phyloP scores from a whole-genome alignment of 2,329 filamentous ascomycete genomes.

The Fusarium longipes region DNA sequence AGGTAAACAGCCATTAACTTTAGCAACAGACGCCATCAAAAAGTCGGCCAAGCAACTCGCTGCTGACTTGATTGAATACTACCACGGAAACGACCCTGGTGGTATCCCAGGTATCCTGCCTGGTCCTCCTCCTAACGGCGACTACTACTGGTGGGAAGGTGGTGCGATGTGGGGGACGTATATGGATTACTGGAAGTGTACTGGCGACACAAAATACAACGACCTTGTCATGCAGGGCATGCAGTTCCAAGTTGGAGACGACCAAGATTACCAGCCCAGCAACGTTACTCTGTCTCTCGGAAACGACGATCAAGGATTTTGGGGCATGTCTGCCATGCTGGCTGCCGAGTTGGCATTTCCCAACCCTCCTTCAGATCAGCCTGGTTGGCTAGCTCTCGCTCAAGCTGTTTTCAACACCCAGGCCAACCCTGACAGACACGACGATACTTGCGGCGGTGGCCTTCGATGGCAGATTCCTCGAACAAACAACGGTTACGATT shows the following conservation, averaged over 20 bases:
- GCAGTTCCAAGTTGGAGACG: conserved; percentile 63
- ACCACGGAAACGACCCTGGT: conserved; percentile 59
- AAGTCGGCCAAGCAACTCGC: conserved; percentile 54
- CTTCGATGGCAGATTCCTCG: conserved; percentile 82
- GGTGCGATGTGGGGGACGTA: conserved; percentile 71
- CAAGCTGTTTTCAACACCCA: conserved; percentile 72
- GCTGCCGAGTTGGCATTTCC: conserved; percentile 69
- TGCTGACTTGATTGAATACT: conserved; percentile 60
- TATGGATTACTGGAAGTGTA: conserved; percentile 73
- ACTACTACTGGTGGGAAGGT: conserved; percentile 76
- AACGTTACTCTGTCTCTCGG: conserved; percentile 65
- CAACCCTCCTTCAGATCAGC: conserved; percentile 61
- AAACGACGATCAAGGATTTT: conserved; percentile 75
- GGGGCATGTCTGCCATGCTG: conserved; percentile 72
- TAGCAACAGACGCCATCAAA: conserved; percentile 52
- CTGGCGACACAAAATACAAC: conserved; percentile 70
- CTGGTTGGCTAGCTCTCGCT: conserved; percentile 67
- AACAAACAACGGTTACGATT: conserved; percentile 79
- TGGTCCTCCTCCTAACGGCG: conserved; percentile 58
- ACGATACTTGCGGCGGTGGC: conserved; percentile 66
- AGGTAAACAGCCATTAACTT: conserved; percentile 27
- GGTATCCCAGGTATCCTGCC: conserved; percentile 61
- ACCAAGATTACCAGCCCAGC: conserved; percentile 66
- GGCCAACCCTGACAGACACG: conserved; percentile 68
- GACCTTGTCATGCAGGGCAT: conserved; percentile 62